phyloP scores from a whole-genome alignment of 768 basidiomycete species.

The Leccinellum rugosiceps region DNA sequence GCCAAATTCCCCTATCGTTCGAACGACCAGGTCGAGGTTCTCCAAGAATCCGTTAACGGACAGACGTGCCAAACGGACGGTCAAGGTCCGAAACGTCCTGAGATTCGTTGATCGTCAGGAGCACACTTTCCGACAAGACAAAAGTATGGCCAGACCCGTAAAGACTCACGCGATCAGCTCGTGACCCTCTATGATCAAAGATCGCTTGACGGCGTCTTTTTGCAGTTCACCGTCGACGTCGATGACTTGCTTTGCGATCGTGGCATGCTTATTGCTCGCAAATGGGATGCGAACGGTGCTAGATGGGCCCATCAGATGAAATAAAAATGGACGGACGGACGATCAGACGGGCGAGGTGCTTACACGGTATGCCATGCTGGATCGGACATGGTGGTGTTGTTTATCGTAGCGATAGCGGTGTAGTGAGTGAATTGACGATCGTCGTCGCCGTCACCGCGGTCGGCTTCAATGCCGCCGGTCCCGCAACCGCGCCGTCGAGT shows the following conservation, averaged over 20 bases:
- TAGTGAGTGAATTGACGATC: conserved; percentile 1
- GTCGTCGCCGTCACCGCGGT: background rate
- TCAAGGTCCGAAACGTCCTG: conserved; percentile 74
- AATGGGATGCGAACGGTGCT: conserved; percentile 80
- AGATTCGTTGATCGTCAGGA: conserved; percentile 1
- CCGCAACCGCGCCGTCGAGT: background rate
- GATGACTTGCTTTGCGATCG: conserved; percentile 78
- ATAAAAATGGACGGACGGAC: background rate
- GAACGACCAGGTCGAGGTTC: conserved; percentile 80
- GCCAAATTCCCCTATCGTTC: conserved; percentile 79
- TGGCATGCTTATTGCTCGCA: conserved; percentile 66
- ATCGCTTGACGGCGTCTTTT: conserved; percentile 72
- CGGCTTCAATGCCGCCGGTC: background rate
- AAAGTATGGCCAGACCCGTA: background rate
- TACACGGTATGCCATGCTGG: conserved; percentile 55
- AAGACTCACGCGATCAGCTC: conserved; percentile 70
- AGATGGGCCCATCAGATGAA: conserved; percentile 3
- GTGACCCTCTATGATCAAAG: conserved; percentile 62
- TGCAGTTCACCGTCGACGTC: conserved; percentile 87
- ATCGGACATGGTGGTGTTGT: conserved; percentile 24
- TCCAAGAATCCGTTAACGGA: conserved; percentile 86
- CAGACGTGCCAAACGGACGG: conserved; percentile 80
- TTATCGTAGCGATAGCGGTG: background rate
- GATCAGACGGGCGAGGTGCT: conserved; percentile 15
- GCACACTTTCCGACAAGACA: background rate